Conservation (phyloP, 2,329 filamentous ascomycete genomes). For the Chrysoporthe austroafricana region DNA sequence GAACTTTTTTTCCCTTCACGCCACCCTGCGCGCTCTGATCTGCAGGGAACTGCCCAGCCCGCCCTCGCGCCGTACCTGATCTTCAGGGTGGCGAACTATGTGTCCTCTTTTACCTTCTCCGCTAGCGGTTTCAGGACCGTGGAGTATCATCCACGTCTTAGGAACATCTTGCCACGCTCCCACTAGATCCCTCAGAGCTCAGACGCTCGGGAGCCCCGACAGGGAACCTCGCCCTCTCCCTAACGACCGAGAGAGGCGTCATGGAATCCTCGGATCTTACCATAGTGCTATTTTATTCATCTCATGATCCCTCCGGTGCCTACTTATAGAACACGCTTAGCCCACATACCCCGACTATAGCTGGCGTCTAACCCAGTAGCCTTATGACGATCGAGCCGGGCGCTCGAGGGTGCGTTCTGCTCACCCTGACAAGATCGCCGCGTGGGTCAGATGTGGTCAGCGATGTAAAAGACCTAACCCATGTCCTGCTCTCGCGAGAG, state of each 20-base stretch:
- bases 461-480: background rate
- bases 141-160: conserved; percentile 17
- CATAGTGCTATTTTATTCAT: conserved; percentile 5
- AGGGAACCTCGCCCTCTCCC: background rate
- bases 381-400: conserved; percentile 9
- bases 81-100: background rate
- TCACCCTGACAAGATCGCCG: too few relatives aligned
- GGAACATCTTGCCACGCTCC: conserved; percentile 6
- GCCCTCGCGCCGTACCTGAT: background rate
- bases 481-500: background rate
- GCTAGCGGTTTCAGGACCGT: conserved; percentile 26
- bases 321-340: background rate
- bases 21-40: conserved; percentile 8
- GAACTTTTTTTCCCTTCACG: background rate
- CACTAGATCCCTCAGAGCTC: conserved; percentile 22
- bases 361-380: background rate
- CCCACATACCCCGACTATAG: background rate
- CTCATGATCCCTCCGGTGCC: background rate
- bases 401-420: too few relatives aligned
- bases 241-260: background rate
- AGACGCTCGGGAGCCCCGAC: conserved; percentile 9
- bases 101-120: conserved; percentile 8
- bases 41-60: background rate
- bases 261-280: background rate
- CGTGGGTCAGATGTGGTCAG: background rate